A percentile compares a stretch with the other conserved stretches of the same genome.
Evolutionary conservation across 495 filamentous ascomycete species (phyloP).

Genomic region (Aspergillus asperescens): DNA sequence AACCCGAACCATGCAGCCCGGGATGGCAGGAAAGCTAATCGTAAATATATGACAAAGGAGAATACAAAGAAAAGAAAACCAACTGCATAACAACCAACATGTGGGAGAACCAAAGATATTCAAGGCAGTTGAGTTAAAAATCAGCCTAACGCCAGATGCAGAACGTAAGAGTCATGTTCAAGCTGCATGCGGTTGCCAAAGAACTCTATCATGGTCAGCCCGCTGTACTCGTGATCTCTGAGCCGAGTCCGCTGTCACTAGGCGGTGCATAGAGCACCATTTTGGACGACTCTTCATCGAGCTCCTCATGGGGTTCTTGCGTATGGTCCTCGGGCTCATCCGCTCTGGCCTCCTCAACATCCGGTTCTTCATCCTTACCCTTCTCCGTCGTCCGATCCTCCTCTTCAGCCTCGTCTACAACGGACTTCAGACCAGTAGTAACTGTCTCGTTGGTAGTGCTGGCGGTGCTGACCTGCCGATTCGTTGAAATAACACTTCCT

Average conservation of each 20-base stretch:
- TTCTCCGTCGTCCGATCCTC: slow-evolving; percentile 11
- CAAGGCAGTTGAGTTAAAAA: not conserved
- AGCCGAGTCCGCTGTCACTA: slow-evolving; percentile 43
- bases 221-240: slow-evolving; percentile 35
- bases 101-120: slow-evolving; percentile 16
- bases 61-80: slow-evolving; percentile 15
- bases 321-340: slow-evolving; percentile 15
- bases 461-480: slow-evolving; percentile 40
- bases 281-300: slow-evolving; percentile 30
- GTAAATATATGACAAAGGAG: slow-evolving; percentile 19
- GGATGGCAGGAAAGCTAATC: not conserved
- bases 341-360: slow-evolving; percentile 14
- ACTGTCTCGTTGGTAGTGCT: slow-evolving; percentile 36
- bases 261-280: slow-evolving; percentile 37
- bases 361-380: slow-evolving; percentile 11
- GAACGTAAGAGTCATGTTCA: slow-evolving; percentile 18
- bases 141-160: slow-evolving; percentile 21
- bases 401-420: slow-evolving; percentile 13
- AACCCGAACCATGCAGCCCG: not conserved
- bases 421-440: slow-evolving; percentile 15
- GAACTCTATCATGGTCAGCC: slow-evolving; percentile 13
- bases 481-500: slow-evolving; percentile 45
- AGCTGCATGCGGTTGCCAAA: not conserved
- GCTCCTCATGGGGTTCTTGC: slow-evolving; percentile 14
- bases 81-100: slow-evolving; percentile 12